phyloP scores from a whole-genome alignment of 2,329 filamentous ascomycete genomes.

The Fusarium burgessii region DNA sequence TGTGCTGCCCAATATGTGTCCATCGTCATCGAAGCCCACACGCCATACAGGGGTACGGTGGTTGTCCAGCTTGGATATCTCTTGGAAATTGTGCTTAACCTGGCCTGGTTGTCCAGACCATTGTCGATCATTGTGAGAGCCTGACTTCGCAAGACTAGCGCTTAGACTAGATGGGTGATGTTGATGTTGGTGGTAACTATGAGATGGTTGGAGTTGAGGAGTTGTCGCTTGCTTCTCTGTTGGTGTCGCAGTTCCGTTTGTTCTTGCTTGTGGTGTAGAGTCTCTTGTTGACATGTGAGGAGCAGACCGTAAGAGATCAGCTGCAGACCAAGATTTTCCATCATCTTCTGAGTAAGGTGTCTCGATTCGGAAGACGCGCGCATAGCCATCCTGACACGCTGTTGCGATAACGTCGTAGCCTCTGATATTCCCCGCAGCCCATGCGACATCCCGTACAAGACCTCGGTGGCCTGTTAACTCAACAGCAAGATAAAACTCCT shows the following conservation, averaged over 20 bases:
- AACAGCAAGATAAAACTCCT: slow-evolving; percentile 87
- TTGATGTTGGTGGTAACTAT: slow-evolving; percentile 51
- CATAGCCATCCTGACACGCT: slow-evolving; percentile 89
- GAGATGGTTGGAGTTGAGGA: slow-evolving; percentile 42
- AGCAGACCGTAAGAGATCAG: slow-evolving; percentile 57
- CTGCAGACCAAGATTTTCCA: slow-evolving; percentile 63
- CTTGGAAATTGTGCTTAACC: slow-evolving; percentile 70
- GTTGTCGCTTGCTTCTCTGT: slow-evolving; percentile 39
- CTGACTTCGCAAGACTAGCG: slow-evolving; percentile 65
- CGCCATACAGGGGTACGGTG: slow-evolving; percentile 81
- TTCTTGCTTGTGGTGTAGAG: slow-evolving; percentile 48
- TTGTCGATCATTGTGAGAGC: slow-evolving; percentile 59
- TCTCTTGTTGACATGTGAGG: slow-evolving; percentile 43
- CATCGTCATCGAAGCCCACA: slow-evolving; percentile 76
- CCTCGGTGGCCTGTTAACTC: slow-evolving; percentile 79
- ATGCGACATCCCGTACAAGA: slow-evolving; percentile 87
- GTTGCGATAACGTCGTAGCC: slow-evolving; percentile 93
- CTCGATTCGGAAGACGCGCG: slow-evolving; percentile 87
- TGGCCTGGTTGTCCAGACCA: slow-evolving; percentile 72
- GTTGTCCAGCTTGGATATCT: slow-evolving; percentile 75
- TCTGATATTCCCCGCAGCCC: slow-evolving; percentile 91
- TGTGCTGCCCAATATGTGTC: slow-evolving; percentile 79
- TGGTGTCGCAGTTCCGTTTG: slow-evolving; percentile 45
- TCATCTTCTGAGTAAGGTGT: slow-evolving; percentile 64
- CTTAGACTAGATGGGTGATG: slow-evolving; percentile 61